Evolutionary conservation across 306 rosid species (phyloP).

Genomic region (Cercis canadensis): DNA sequence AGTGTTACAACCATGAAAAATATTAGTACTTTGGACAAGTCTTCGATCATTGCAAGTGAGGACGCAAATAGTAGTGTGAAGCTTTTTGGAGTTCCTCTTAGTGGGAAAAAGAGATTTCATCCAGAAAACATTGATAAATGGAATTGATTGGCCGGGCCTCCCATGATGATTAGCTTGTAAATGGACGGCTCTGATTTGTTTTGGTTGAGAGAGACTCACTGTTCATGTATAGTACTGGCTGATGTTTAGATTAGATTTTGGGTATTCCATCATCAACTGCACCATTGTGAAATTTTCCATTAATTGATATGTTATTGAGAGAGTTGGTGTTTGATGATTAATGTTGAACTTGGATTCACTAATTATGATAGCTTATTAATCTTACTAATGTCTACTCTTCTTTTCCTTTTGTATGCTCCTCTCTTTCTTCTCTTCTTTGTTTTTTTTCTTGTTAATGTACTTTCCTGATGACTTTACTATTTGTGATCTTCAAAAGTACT

Average conservation of each 20-base stretch:
- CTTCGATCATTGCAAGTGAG: constrained; percentile 26
- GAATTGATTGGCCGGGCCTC: not conserved
- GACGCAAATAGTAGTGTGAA: constrained; percentile 44
- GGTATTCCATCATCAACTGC: not conserved
- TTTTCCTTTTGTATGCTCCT: no score
- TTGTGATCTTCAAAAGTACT: no score
- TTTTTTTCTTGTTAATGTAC: no score
- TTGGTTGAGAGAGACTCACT: constrained; percentile 32
- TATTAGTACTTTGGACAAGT: constrained; percentile 12
- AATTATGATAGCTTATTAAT: no score
- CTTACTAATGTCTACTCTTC: no score
- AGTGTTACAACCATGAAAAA: constrained; percentile 18
- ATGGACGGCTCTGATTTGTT: constrained; percentile 2
- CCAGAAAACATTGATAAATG: constrained; percentile 38
- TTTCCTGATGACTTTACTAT: no score
- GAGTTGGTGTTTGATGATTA: not conserved
- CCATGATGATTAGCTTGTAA: not conserved
- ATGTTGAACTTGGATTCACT: no score
- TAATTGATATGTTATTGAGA: no score
- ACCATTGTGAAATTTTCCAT: not conserved
- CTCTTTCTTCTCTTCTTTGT: no score
- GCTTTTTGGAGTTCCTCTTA: constrained; percentile 70
- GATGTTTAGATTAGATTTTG: constrained; percentile 27
- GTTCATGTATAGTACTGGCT: constrained; percentile 43
- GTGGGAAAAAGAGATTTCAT: constrained; percentile 65